Conservation (phyloP, 805 yeast genomes). For the Zygotorulaspora sp. region DNA sequence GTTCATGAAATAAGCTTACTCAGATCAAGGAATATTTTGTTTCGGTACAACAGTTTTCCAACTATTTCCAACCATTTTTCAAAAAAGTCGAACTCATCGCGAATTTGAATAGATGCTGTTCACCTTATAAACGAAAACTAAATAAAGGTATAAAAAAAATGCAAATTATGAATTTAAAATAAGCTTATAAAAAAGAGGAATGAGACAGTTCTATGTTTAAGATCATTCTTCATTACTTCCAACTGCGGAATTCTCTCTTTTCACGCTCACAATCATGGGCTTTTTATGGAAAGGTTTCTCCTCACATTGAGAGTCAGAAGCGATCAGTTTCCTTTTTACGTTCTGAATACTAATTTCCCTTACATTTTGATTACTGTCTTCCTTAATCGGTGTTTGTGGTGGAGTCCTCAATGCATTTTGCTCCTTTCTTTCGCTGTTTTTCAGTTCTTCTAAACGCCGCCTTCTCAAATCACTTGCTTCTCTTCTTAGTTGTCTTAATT, state of each 20-base stretch:
- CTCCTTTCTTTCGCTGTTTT: background rate
- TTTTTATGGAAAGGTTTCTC: conserved; percentile 5
- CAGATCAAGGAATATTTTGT: too few species aligned
- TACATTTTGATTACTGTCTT: conserved; percentile 1
- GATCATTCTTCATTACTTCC: too few species aligned
- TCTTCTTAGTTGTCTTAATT: conserved; percentile 27
- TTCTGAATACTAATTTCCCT: background rate
- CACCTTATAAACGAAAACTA: too few species aligned
- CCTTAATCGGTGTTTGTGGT: conserved; percentile 19
- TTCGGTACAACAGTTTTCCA: too few species aligned
- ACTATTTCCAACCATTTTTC: background rate
- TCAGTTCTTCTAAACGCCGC: conserved; percentile 20
- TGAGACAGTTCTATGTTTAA: too few species aligned
- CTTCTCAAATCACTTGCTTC: conserved; percentile 33
- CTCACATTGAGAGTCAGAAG: background rate
- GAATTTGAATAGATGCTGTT: too few species aligned
- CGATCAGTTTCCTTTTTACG: conserved; percentile 11
- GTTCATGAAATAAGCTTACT: too few species aligned
- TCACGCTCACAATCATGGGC: too few species aligned
- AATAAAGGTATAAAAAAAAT: background rate
- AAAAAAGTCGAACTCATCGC: background rate
- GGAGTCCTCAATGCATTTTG: conserved; percentile 11
- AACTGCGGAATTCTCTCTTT: too few species aligned
- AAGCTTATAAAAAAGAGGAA: background rate
- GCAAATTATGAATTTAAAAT: background rate